A percentile compares a stretch with the other conserved stretches of the same genome.
phyloP scores from a whole-genome alignment of 2,329 filamentous ascomycete genomes.

The Fusarium sp. region DNA sequence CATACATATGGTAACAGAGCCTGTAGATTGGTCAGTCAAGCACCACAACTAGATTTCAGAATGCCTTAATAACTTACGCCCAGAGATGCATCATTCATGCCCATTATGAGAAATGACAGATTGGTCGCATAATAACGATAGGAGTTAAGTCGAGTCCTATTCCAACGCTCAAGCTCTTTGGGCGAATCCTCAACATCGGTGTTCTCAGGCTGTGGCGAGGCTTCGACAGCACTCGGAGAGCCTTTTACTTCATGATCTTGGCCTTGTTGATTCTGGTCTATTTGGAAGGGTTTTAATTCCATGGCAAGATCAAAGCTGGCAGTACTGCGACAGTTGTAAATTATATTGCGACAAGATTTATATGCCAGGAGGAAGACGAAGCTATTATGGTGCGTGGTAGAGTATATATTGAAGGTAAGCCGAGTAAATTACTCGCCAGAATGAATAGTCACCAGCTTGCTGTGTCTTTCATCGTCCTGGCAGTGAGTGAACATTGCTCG shows the following conservation, averaged over 20 bases:
- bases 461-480: neutral
- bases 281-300: neutral
- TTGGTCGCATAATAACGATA: slow-evolving; percentile 71
- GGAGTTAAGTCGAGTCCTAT: slow-evolving; percentile 69
- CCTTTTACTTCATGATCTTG: slow-evolving; percentile 24
- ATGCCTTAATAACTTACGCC: slow-evolving; percentile 62
- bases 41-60: neutral
- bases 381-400: neutral
- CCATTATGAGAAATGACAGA: slow-evolving; percentile 74
- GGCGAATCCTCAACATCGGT: slow-evolving; percentile 22
- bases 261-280: slow-evolving; percentile 4
- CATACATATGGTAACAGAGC: slow-evolving; percentile 63
- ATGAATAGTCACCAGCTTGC: neutral
- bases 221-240: slow-evolving; percentile 15
- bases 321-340: neutral
- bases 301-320: neutral
- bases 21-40: slow-evolving; percentile 49
- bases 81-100: slow-evolving; percentile 76
- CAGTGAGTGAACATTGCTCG: too few species aligned
- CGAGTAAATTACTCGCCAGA: slow-evolving; percentile 31
- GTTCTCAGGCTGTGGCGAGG: slow-evolving; percentile 9
- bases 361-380: neutral
- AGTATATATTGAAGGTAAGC: neutral
- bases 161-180: slow-evolving; percentile 68
- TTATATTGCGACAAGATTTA: neutral